Evolutionary conservation across 2,329 filamentous ascomycete genomes (phyloP).

Genomic region (Fusarium decemcellulare): DNA sequence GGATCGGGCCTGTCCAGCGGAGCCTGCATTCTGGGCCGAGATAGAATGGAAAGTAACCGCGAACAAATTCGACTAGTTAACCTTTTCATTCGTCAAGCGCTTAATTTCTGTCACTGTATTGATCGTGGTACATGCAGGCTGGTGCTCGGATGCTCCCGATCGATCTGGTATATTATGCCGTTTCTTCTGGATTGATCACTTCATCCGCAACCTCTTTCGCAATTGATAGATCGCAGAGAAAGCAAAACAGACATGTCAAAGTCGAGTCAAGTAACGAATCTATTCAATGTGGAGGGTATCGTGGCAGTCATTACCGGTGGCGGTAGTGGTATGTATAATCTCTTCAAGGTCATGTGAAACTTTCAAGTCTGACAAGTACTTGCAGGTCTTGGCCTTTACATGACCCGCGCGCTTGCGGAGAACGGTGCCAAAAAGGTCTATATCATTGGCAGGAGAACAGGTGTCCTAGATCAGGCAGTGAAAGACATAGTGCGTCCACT

Average conservation of each 20-base stretch:
- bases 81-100: too few relatives aligned
- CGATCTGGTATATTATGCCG: too few relatives aligned
- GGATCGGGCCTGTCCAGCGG: not conserved
- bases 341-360: too few relatives aligned
- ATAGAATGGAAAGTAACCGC: too few relatives aligned
- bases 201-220: too few relatives aligned
- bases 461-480: not conserved
- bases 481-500: not conserved
- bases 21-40: not conserved
- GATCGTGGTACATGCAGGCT: too few relatives aligned
- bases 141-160: too few relatives aligned
- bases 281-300: not conserved
- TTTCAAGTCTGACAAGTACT: not conserved
- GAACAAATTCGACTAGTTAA: too few relatives aligned
- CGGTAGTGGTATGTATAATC: not conserved
- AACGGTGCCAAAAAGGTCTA: constrained; percentile 1
- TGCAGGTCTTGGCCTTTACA: not conserved
- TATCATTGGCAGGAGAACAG: not conserved
- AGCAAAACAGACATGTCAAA: too few relatives aligned
- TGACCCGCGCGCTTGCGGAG: not conserved
- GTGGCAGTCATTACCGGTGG: not conserved
- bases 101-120: too few relatives aligned
- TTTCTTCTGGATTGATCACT: too few relatives aligned
- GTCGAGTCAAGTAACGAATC: not conserved
- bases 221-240: too few relatives aligned